A percentile compares a stretch with the other conserved stretches of the same genome.
Evolutionary conservation across 306 rosid species (phyloP).

Genomic region (Castanospermum australe): DNA sequence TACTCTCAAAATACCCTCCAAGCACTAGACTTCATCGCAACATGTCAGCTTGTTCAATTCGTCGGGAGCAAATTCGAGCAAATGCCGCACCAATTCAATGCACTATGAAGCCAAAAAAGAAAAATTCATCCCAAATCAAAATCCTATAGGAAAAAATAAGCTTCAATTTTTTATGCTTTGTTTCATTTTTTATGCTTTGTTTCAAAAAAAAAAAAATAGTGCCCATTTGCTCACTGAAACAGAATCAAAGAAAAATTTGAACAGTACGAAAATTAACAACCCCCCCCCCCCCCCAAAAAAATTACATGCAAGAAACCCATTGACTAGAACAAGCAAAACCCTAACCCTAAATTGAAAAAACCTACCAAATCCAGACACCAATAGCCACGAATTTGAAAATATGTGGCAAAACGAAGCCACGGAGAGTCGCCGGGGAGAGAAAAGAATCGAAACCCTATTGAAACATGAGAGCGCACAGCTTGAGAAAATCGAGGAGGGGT

Average conservation of each 20-base stretch:
- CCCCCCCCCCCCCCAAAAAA: no score
- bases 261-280: conserved; percentile 26
- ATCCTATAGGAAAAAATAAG: neutral
- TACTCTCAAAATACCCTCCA: conserved; percentile 41
- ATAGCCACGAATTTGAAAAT: conserved; percentile 38
- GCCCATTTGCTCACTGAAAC: conserved; percentile 15
- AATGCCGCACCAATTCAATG: conserved; percentile 47
- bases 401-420: conserved; percentile 6
- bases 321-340: conserved; percentile 48
- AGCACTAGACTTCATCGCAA: conserved; percentile 35
- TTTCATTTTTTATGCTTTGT: conserved; percentile 1
- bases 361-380: conserved; percentile 39
- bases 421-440: neutral
- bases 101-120: conserved; percentile 9
- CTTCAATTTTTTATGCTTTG: neutral
- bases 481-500: conserved; percentile 64
- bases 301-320: conserved; percentile 33
- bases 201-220: no score
- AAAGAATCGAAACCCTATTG: conserved; percentile 56
- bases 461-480: conserved; percentile 32
- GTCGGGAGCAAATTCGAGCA: conserved; percentile 36
- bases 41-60: conserved; percentile 37
- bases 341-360: conserved; percentile 47
- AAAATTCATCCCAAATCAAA: conserved; percentile 19
- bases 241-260: conserved; percentile 11